Percentiles rank a stretch among this genome's conserved stretches.
phyloP scores from a whole-genome alignment of 495 filamentous ascomycete species.

The Xylaria castorea region DNA sequence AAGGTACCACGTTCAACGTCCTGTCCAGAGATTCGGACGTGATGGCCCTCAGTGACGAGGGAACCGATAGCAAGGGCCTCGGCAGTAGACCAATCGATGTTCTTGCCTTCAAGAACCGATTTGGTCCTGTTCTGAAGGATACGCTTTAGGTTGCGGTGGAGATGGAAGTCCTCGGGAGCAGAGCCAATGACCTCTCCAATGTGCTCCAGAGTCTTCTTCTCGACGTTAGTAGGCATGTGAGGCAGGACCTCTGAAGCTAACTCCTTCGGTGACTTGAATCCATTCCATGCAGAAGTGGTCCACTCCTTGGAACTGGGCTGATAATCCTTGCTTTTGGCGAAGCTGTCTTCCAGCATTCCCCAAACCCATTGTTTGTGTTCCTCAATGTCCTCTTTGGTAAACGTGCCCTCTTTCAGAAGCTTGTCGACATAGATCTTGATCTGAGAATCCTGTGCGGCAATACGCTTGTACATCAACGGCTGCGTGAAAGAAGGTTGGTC shows the following conservation, averaged over 20 bases:
- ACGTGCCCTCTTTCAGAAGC: constrained; percentile 87
- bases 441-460: constrained; percentile 76
- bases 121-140: constrained; percentile 90
- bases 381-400: constrained; percentile 96
- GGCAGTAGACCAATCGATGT: constrained; percentile 96
- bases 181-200: constrained; percentile 78
- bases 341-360: constrained; percentile 98
- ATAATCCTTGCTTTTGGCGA: constrained; percentile 95
- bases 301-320: constrained; percentile 96
- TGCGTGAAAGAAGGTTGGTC: constrained; percentile 99
- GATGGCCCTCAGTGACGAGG: constrained; percentile 88
- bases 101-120: constrained; percentile 88
- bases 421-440: constrained; percentile 88
- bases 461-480: constrained; percentile 98
- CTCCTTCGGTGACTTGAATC: constrained; percentile 98
- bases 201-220: constrained; percentile 70
- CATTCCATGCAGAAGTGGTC: constrained; percentile 98
- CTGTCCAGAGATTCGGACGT: constrained; percentile 96
- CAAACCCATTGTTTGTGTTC: constrained; percentile 99
- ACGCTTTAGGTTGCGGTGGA: constrained; percentile 96
- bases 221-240: constrained; percentile 86
- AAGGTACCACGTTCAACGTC: constrained; percentile 99
- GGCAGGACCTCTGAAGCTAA: constrained; percentile 92
- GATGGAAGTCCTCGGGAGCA: constrained; percentile 81
- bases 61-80: constrained; percentile 96